Conservation (phyloP, 371 early-diverging fungal species). For the Sporodiniella umbellata region DNA sequence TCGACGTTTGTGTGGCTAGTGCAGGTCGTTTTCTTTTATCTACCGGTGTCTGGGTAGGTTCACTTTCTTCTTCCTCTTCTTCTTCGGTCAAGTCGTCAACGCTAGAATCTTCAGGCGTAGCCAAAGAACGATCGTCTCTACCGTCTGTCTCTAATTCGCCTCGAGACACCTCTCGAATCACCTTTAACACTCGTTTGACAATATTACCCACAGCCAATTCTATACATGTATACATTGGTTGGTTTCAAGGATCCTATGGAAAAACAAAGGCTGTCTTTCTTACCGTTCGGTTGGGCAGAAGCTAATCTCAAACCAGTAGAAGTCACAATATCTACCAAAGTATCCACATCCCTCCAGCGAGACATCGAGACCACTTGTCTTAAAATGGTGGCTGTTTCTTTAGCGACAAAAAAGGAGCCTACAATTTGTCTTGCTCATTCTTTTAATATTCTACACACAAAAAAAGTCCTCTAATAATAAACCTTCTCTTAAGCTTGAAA, state of each 20-base stretch:
- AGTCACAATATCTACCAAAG: slow-evolving; percentile 24
- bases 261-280: background rate
- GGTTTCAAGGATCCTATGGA: background rate
- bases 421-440: slow-evolving; percentile 59
- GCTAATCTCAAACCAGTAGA: background rate
- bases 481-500: background rate
- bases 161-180: slow-evolving; percentile 69
- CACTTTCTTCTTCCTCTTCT: slow-evolving; percentile 21
- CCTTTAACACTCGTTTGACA: slow-evolving; percentile 75
- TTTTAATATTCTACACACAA: slow-evolving; percentile 23
- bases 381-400: slow-evolving; percentile 79
- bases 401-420: slow-evolving; percentile 73
- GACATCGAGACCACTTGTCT: slow-evolving; percentile 74
- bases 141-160: background rate
- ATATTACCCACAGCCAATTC: slow-evolving; percentile 91
- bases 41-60: too few species aligned
- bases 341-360: slow-evolving; percentile 68
- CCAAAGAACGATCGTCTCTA: background rate
- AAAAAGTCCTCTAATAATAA: background rate
- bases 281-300: background rate
- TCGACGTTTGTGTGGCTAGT: slow-evolving; percentile 47
- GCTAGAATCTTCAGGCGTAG: background rate
- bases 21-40: slow-evolving; percentile 3
- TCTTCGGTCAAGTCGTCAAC: background rate
- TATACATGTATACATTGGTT: slow-evolving; percentile 7